Evolutionary conservation across 805 yeast species (phyloP), one percentile per base, ranked within the genome.

Genomic region (Lachancea dasiensis): DNA sequence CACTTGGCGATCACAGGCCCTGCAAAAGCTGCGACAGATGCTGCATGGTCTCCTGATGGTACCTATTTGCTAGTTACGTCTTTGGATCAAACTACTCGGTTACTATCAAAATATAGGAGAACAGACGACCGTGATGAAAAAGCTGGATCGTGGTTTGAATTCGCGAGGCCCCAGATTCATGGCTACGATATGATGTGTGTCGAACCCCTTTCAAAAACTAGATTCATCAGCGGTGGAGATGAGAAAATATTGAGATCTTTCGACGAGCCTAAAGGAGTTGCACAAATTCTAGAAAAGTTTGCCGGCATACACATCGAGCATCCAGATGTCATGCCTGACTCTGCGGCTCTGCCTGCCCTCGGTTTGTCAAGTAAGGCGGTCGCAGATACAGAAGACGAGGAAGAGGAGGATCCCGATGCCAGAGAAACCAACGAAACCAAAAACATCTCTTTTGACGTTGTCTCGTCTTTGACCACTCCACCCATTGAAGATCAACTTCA

Each of bases 161-260:
- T 92, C 60, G 86, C 96, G 1, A 74, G 99, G 49, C 97, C 98
- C 0, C 99, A 92, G 60, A 92, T 92, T 46, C 99, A 92, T 60
- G 99, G 99, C 6, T 92, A 86, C 56, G 97, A 92, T 55, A 87
- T 92, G 97, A 71, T 85, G 26, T 79, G 95, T 48, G 67, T 84
- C 6, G 75, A 79, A 26, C 69, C 81, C 9, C 60, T 92, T 10
- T 61, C 73, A 13, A 61, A 68, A 34, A 68, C 82, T 1, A 66
- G 73, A 46, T 90, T 85, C 64, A 83, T 89, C 3, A 85, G 95
- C 38, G 97, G 89, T 11, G 97, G 97, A 33, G 99, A 94, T 56
- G 99, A 92, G 55, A 94, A 92, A 64, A 79, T 86, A 8, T 61
- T 90, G 46, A 70, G 99, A 49, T 84, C 87, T 1, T 92, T 94